Percentiles rank a stretch among this genome's conserved stretches.
Evolutionary conservation across 169 alveolate genomes (phyloP).

Genomic region (Eimeria sp.): DNA sequence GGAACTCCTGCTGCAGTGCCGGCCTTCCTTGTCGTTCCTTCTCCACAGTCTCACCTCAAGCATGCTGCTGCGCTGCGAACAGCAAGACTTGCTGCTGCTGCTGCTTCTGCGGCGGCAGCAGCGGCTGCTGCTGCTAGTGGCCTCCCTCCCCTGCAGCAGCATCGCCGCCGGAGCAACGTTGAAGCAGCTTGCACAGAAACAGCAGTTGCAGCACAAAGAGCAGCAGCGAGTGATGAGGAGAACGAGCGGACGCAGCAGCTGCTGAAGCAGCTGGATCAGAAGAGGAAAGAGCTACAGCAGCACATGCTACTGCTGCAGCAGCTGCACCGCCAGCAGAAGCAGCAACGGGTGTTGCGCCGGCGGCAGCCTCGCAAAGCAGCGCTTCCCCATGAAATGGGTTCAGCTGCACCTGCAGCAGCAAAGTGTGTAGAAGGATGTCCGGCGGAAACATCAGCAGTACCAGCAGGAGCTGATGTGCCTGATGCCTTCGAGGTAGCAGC

Average conservation of each 20-base stretch:
- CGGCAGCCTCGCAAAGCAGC: constrained; percentile 7
- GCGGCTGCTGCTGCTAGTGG: constrained; percentile 30
- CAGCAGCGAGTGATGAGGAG: background rate
- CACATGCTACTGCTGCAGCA: constrained; percentile 31
- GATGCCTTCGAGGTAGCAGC: background rate
- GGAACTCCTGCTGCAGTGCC: constrained; percentile 51
- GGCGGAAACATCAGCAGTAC: constrained; percentile 7
- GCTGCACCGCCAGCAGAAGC: constrained; percentile 13
- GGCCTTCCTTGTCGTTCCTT: constrained; percentile 21
- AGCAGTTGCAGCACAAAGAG: background rate
- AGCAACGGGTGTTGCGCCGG: constrained; percentile 25
- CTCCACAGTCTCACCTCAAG: constrained; percentile 35
- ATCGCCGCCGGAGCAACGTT: background rate
- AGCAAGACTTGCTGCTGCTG: constrained; percentile 6
- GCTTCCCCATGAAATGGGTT: background rate
- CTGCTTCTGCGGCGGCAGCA: background rate
- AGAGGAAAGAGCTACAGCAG: constrained; percentile 22
- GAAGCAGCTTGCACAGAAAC: background rate
- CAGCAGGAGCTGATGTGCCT: constrained; percentile 5
- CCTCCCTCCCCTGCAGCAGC: constrained; percentile 14
- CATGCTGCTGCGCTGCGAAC: background rate
- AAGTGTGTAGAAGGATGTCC: background rate
- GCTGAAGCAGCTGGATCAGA: constrained; percentile 7
- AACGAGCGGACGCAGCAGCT: background rate
- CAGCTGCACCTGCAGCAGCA: constrained; percentile 5